A percentile compares a stretch with the other conserved stretches of the same genome.
These are phyloP conservation scores for Nadsonia commutata DNA, from an alignment of 1,139 yeast genomes.

Conservation along the genomic window DNA sequence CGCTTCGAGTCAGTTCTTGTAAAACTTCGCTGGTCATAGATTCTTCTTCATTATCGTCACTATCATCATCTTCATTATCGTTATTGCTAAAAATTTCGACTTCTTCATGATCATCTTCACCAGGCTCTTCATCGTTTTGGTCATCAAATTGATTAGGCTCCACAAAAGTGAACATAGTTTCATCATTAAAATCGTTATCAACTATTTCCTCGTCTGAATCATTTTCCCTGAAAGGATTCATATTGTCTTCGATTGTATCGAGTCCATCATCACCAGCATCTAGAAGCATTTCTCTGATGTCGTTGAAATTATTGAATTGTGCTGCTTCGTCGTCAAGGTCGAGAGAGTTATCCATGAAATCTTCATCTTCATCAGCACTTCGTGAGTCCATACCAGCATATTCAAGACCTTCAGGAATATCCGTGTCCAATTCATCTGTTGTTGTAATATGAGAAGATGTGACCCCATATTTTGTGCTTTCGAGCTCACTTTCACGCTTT, in stretches of 20 bases:
- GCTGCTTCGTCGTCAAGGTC: neutral
- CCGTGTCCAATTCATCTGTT: neutral
- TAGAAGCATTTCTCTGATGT: too few relatives aligned
- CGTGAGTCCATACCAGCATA: too few relatives aligned
- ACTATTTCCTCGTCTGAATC: neutral
- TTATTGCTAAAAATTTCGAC: neutral
- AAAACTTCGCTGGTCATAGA: constrained; percentile 2
- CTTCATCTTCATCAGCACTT: neutral
- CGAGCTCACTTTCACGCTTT: neutral
- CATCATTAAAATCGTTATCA: neutral
- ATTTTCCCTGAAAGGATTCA: neutral
- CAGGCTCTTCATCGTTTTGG: constrained; percentile 1
- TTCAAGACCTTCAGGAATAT: neutral
- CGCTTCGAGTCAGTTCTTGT: neutral
- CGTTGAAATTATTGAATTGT: too few relatives aligned
- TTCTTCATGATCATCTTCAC: neutral
- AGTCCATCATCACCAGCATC: neutral
- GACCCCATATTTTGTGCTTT: neutral
- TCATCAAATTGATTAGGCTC: neutral
- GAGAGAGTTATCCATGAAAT: neutral
- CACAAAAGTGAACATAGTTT: neutral
- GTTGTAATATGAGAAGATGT: neutral
- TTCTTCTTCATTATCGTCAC: constrained; percentile 8
- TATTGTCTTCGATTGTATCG: neutral
- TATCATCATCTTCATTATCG: constrained; percentile 4